Evolutionary conservation across 768 basidiomycete genomes (phyloP).

Genomic region (Hortiboletus campestris): DNA sequence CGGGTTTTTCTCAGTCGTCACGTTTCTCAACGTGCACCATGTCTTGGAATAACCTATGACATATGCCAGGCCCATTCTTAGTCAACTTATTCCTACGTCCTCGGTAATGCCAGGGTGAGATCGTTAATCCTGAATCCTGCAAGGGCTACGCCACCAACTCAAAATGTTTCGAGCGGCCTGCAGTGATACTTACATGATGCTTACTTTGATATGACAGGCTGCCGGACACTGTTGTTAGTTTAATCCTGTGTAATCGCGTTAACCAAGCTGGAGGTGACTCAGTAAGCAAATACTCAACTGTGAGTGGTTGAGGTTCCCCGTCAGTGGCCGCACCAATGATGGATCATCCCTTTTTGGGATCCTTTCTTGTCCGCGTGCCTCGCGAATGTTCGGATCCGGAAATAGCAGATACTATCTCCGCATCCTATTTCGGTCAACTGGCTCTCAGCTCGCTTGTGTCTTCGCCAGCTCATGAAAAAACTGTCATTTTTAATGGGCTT

Average conservation of each 20-base stretch:
- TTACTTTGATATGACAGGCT: background rate
- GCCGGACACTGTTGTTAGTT: background rate
- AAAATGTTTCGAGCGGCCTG: background rate
- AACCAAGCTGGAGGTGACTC: background rate
- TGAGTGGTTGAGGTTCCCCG: background rate
- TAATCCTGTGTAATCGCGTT: background rate
- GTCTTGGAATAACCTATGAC: slow-evolving; percentile 49
- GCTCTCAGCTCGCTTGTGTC: background rate
- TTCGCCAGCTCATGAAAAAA: background rate
- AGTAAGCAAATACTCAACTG: background rate
- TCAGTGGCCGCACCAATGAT: background rate
- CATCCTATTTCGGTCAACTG: background rate
- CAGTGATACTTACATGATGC: background rate
- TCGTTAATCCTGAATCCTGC: background rate
- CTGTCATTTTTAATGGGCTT: background rate
- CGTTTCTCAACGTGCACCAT: background rate
- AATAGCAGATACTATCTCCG: background rate
- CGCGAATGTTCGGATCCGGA: slow-evolving; percentile 12
- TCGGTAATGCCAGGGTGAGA: background rate
- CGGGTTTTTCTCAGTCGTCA: background rate
- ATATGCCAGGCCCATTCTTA: slow-evolving; percentile 47
- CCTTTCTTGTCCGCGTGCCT: slow-evolving; percentile 22
- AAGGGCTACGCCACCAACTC: background rate
- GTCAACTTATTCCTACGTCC: background rate
- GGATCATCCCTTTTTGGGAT: slow-evolving; percentile 11